These are phyloP conservation scores for Linum usitatissimum DNA, from an alignment of 345 rosid genomes.

Conservation along the genomic window DNA sequence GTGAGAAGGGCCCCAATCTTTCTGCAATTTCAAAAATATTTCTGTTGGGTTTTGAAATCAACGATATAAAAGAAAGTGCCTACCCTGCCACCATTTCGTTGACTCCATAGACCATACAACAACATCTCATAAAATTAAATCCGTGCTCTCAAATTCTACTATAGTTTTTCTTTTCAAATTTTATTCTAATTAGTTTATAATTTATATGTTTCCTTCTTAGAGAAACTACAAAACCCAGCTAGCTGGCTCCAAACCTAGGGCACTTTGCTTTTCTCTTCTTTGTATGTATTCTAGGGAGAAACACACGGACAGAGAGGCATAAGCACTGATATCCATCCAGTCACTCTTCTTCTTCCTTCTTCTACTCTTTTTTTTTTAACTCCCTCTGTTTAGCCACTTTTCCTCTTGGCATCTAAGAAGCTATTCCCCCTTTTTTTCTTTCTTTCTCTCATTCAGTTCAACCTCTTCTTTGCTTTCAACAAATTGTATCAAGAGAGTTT, in stretches of 20 bases:
- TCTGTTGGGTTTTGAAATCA: no score
- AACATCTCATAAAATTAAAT: neutral
- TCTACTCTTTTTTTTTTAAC: constrained; percentile 3
- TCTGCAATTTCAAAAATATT: no score
- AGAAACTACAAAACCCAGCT: neutral
- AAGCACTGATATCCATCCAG: neutral
- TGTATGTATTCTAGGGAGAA: neutral
- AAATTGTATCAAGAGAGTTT: neutral
- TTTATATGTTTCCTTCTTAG: neutral
- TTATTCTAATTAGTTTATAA: neutral
- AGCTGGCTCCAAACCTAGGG: neutral
- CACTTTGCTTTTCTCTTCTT: neutral
- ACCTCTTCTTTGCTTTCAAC: constrained; percentile 13
- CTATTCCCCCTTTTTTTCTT: neutral
- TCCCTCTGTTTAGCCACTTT: constrained; percentile 16
- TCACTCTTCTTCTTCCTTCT: constrained; percentile 3
- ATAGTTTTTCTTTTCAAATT: neutral
- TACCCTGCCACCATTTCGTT: neutral
- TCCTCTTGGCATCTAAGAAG: constrained; percentile 7
- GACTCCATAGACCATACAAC: neutral
- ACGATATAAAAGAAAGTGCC: neutral
- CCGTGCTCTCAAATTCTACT: neutral
- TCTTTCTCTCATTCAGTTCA: constrained; percentile 1
- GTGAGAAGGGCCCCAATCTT: no score
- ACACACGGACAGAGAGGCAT: neutral